Percentiles rank a stretch among this genome's conserved stretches.
Conservation (phyloP, 2,329 filamentous ascomycete genomes). For the Ophiostoma perfectum region DNA sequence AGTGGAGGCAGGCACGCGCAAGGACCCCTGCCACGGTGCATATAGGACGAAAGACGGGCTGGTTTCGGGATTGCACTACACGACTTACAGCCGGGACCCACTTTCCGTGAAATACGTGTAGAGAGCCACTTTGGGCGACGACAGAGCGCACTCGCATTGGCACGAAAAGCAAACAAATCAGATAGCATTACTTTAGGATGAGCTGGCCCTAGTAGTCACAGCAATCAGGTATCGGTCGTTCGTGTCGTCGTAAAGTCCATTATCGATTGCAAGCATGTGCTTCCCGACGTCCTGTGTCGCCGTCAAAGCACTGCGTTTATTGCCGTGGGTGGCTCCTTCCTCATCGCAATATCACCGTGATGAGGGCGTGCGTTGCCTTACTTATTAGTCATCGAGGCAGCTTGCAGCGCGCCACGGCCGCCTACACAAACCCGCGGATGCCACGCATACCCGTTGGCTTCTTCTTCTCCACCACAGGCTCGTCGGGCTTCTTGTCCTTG, state of each 20-base stretch:
- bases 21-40: slow-evolving; percentile 5
- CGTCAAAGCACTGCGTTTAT: neutral
- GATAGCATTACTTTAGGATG: no score
- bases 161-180: no score
- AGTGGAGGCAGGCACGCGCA: neutral
- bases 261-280: neutral
- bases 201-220: no score
- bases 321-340: neutral
- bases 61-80: neutral
- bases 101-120: neutral
- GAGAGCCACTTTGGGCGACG: slow-evolving; percentile 1
- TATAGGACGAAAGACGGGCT: neutral
- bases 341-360: neutral
- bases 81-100: neutral
- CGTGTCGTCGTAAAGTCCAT: neutral
- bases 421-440: slow-evolving; percentile 37
- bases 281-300: slow-evolving; percentile 3
- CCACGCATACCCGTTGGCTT: slow-evolving; percentile 35
- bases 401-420: no score
- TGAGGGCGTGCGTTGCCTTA: neutral
- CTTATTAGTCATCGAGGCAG: neutral
- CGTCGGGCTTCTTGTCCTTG: slow-evolving; percentile 46
- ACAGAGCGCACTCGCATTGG: neutral
- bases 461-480: slow-evolving; percentile 42
- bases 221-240: no score